These are phyloP conservation scores for Mallotus repandus DNA, from an alignment of 441 rosid genomes.

Conservation along the genomic window DNA sequence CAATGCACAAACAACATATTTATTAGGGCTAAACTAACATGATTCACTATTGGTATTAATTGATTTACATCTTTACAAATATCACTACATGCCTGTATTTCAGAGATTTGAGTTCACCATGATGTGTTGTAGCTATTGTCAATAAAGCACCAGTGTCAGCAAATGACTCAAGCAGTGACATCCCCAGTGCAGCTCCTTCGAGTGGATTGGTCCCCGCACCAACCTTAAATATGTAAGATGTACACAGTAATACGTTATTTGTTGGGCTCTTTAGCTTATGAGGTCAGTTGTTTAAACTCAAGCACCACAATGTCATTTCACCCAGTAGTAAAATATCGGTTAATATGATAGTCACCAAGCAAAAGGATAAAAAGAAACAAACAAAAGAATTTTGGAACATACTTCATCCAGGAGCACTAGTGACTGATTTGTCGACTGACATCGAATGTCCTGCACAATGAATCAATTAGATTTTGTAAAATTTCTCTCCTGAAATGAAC, in stretches of 20 bases:
- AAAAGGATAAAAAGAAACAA: background rate
- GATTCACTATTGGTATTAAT: constrained; percentile 6
- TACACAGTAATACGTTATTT: background rate
- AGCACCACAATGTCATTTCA: background rate
- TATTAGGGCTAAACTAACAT: constrained; percentile 5
- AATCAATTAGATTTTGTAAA: constrained; percentile 16
- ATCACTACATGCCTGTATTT: constrained; percentile 62
- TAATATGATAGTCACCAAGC: background rate
- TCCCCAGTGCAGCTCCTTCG: constrained; percentile 96
- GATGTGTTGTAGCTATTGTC: constrained; percentile 96
- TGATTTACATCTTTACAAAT: background rate
- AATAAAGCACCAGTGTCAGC: constrained; percentile 70
- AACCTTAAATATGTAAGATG: constrained; percentile 46
- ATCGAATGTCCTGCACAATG: constrained; percentile 67
- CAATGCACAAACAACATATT: background rate
- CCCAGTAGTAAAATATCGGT: constrained; percentile 7
- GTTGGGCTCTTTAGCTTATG: background rate
- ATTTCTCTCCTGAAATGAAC: constrained; percentile 5
- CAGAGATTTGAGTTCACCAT: constrained; percentile 86
- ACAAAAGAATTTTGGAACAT: constrained; percentile 30
- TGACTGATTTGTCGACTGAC: constrained; percentile 71
- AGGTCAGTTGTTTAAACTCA: too few relatives aligned
- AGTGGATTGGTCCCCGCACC: constrained; percentile 99
- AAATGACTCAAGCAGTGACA: constrained; percentile 87
- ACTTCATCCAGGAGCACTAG: constrained; percentile 94